Base-by-base conservation (phyloP, 352 stramenopile genomes). In the Phytophthora kernoviae region DNA sequence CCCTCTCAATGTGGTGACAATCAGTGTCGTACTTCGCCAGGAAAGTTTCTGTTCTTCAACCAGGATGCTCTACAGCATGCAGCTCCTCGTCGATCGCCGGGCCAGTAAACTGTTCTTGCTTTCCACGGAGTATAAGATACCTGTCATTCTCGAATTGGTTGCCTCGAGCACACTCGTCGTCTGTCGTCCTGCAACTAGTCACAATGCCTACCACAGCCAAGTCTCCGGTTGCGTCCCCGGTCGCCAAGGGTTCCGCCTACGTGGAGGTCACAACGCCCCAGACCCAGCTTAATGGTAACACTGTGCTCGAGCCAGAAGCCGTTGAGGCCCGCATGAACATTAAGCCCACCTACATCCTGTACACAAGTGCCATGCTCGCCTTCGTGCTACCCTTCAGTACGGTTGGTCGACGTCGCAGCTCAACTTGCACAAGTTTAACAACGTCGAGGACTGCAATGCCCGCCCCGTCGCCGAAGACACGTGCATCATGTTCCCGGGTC, bases 381-480 rank as follows among this genome's bases (percentile, higher is more conserved):
- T 63, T 83, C 27, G 50, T 83, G 9, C 52, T 74, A 5, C 62
- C 68, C 0, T 80, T 0, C 73, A 85, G 48, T 78, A 73, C 32
- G 75, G 75, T 51, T 82, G 72, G 72, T 77, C 64, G 21, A 75
- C 72, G 2, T 69, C 61, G 17, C 69, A 85, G 57, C 59, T 85
- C 52, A 81, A 77, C 32, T 52, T 73, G 32, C 58, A 61, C 45
- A 77, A 77, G 36, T 82, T 77, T 30, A 75, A 82, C 63, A 70
- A 81, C 14, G 46, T 55, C 9, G 27, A 60, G 1, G 58, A 73
- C 15, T 85, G 75, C 43, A 54, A 69, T 33, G 63, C 56, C 2
- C 59, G 57, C 4, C 72, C 73, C 0, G 48, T 80, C 4, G 49
- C 26, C 4, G 52, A 57, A 17, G 72, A 60, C 34, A 77, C 65